Evolutionary conservation across 2,329 filamentous ascomycete genomes (phyloP).

Genomic region (Fusarium chlamydosporum): DNA sequence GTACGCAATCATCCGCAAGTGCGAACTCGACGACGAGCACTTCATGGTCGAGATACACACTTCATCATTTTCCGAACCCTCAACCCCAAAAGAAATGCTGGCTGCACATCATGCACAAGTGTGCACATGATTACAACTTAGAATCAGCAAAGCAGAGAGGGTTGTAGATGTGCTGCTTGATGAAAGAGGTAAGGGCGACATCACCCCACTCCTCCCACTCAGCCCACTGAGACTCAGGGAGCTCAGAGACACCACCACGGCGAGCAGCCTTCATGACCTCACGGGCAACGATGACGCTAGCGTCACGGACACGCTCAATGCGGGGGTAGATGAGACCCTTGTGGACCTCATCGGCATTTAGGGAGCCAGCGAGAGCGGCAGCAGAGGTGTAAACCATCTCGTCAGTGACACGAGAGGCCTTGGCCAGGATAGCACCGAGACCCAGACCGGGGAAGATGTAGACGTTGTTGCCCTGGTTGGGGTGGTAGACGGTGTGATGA

Average conservation of each 20-base stretch:
- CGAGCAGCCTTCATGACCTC: constrained; percentile 95
- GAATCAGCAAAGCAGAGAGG: constrained; percentile 62
- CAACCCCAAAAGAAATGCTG: constrained; percentile 6
- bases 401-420: constrained; percentile 88
- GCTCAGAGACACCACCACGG: constrained; percentile 79
- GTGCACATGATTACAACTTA: constrained; percentile 51
- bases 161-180: constrained; percentile 73
- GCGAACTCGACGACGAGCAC: constrained; percentile 42
- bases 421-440: constrained; percentile 91
- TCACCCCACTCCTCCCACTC: constrained; percentile 81
- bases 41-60: constrained; percentile 39
- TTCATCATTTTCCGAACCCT: constrained; percentile 3
- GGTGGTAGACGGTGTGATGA: constrained; percentile 76
- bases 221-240: constrained; percentile 77
- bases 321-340: constrained; percentile 91
- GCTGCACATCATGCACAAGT: constrained; percentile 35
- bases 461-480: constrained; percentile 87
- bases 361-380: constrained; percentile 80
- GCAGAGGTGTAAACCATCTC: constrained; percentile 98
- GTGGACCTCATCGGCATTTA: constrained; percentile 85
- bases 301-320: constrained; percentile 91
- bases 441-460: constrained; percentile 98
- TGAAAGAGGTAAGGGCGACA: constrained; percentile 71
- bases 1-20: constrained; percentile 39
- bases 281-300: constrained; percentile 86